Evolutionary conservation across 2,329 filamentous ascomycete species (phyloP), one percentile per base, ranked within the genome.

Genomic region (Cercospora canescens): DNA sequence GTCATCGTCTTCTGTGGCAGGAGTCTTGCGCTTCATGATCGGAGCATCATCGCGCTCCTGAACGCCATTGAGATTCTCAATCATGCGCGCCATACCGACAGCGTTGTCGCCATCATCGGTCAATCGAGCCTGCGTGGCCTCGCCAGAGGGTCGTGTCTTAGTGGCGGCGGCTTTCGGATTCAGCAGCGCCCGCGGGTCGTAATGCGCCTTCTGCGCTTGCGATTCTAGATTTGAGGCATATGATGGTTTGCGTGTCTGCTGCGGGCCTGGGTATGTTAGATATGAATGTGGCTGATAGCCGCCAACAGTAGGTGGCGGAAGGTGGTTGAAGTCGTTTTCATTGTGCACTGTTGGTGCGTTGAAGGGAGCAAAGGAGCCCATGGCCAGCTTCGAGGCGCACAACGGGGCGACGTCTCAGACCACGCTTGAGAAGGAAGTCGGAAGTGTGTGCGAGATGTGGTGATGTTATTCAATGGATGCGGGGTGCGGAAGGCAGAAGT

Each of bases 41-140:
- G 91, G 87, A 74, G 77, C 83, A 72, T 82, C 69, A 30, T 67
- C 81, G 28, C 93, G 90, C 60, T 89, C 85, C 70, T 91, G 86
- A 14, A 96, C 86, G 70, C 90, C 89, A 76, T 94, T 92, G 76
- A 93, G 83, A 34, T 88, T 86, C 77, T 96, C 92, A 54, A 96
- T 87, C 80, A 93, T 87, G 63, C 80, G 80, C 9, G 85, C 83
- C 70, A 87, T 84, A 28, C 87, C 86, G 16, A 63, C 24, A 7
- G 60, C 58, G 28, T 24, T 28, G 28, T 55, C 37, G 14, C 54
- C 41, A 18, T 54, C 12, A 8, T n/a, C 55, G 14, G 34, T n/a
- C 32, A 21, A 14, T 41, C 28, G 58, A 52, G 57, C 30, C 66
- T 39, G 60, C 37, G 32, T 62, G 18, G 50, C 18, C 55, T 45